Conservation (phyloP, 1,284 basidiomycete genomes). For the Inonotus hispidus region DNA sequence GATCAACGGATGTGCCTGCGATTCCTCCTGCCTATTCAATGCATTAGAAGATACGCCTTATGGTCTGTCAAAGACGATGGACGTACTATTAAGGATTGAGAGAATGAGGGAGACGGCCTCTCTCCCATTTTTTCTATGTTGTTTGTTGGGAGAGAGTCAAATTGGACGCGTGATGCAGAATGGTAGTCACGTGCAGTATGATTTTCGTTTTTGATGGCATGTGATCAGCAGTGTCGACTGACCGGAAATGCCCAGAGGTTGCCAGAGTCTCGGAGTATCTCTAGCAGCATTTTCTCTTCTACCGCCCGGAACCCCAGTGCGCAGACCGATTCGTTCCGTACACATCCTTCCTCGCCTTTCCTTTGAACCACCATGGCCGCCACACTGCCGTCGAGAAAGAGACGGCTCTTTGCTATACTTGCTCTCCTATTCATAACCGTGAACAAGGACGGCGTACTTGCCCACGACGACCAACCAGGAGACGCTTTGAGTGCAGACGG, state of each 20-base stretch:
- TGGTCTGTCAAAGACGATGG: background rate
- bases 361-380: background rate
- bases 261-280: background rate
- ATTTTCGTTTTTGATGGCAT: background rate
- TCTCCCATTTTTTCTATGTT: background rate
- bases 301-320: background rate
- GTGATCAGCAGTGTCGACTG: background rate
- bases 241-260: background rate
- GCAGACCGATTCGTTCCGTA: background rate
- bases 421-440: background rate
- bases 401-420: background rate
- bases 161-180: background rate
- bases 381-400: background rate
- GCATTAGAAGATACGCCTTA: background rate
- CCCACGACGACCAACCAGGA: background rate
- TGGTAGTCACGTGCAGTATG: background rate
- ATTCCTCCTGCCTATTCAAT: constrained; percentile 69
- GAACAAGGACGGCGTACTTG: background rate
- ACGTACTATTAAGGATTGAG: constrained; percentile 38
- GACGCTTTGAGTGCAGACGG: background rate
- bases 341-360: background rate
- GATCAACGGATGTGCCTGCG: constrained; percentile 87
- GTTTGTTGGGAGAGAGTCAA: background rate
- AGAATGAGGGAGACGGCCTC: constrained; percentile 29
- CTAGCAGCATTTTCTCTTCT: background rate